Base-by-base conservation (phyloP, 2,329 filamentous ascomycete genomes). In the Colletotrichum karsti region DNA sequence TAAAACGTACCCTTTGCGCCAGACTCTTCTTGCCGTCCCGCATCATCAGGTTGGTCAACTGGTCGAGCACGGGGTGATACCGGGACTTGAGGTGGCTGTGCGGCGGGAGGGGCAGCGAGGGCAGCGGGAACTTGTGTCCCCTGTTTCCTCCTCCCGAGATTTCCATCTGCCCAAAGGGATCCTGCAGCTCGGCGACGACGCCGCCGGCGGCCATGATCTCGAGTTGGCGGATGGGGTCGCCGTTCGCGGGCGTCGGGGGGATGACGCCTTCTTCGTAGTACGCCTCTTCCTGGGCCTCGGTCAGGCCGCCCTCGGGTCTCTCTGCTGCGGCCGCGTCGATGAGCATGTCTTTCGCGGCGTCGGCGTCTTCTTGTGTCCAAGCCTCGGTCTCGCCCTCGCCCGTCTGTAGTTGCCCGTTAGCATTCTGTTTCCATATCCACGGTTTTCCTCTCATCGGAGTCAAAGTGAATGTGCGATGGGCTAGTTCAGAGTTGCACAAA, bases 1-100 rank as follows among this genome's bases (percentile, higher is more conserved):
- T 26, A 9, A 20, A 63, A 77, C 88, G 67, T 86, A 97, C 94
- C 83, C 91, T 90, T 80, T 99, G 94, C n/a, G 96, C 96, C 78
- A 89, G 87, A 76, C 92, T 92, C 78, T 97, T 89, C 84, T 98
- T 97, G 73, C 96, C 96, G 80, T 98, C 89, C 74, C 86, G 85
- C 95, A 98, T 99, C 71, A 99, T 81, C 73, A 97, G 85, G 77
- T 94, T 95, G 18, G 94, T 97, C 74, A 98, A 86, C 83, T 98
- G 96, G 72, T 92, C 85, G 53, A 98, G 85, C 7, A 98, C 86
- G 2, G 93, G 90, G 77, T 98, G 92, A 77, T 98, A 97, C 75
- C 96, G 90, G 77, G 93, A 85, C 80, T 94, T 92, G 74, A 95
- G 82, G 80, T 93, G 86, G 76, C 84, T 78, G 30, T 83, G 75